phyloP scores from a whole-genome alignment of 164 flowering plant species.

The Cinnamomum micranthum region DNA sequence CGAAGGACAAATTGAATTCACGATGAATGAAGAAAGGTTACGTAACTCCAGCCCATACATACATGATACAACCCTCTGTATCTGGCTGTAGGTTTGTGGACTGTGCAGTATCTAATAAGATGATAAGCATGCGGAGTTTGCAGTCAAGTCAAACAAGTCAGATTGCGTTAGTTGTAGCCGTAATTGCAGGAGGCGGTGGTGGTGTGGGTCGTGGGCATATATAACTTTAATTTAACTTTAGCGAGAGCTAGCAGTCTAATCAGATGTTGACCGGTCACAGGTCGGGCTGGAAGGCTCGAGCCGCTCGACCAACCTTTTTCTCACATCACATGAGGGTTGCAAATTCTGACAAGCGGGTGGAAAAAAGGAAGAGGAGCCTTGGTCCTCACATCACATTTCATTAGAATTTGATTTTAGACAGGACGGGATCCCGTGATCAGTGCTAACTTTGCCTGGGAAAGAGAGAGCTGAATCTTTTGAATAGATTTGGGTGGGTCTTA shows the following conservation, averaged over 20 bases:
- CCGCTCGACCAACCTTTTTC: neutral
- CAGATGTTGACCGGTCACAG: neutral
- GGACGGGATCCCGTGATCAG: slow-evolving; percentile 3
- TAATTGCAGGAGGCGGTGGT: no score
- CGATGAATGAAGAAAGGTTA: no score
- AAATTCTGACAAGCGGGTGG: neutral
- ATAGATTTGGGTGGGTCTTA: neutral
- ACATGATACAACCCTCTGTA: no score
- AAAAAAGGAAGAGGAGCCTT: neutral
- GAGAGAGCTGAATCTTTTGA: slow-evolving; percentile 3
- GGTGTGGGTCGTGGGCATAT: no score
- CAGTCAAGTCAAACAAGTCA: no score
- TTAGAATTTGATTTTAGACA: neutral
- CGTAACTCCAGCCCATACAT: no score
- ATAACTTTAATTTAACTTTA: no score
- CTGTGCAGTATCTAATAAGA: no score
- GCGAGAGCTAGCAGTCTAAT: neutral
- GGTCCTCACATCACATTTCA: neutral
- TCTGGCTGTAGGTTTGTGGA: no score
- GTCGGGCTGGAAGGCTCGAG: neutral
- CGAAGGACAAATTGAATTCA: no score
- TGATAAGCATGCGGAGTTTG: no score
- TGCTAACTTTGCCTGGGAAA: slow-evolving; percentile 1
- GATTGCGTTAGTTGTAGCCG: no score
- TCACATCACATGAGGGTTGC: neutral